These are phyloP conservation scores for Colletotrichum sp. DNA, from an alignment of 2,329 filamentous ascomycete species.

Conservation along the genomic window DNA sequence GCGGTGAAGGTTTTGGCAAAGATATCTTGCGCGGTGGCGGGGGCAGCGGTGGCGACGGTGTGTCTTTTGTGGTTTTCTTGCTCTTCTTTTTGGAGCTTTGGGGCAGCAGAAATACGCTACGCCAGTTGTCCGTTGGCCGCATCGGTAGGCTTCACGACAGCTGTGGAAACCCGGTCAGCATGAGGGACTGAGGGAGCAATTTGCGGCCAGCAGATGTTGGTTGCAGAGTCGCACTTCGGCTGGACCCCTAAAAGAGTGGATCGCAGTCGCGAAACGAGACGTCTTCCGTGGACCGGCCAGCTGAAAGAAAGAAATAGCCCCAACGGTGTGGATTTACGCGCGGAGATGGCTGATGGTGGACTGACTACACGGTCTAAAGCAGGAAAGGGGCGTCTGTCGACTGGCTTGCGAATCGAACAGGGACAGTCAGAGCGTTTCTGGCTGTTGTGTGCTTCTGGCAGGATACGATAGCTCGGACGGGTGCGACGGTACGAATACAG, in stretches of 20 bases:
- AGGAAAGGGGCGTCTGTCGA: slow-evolving; percentile 3
- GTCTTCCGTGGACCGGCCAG: neutral
- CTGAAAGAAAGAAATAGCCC: neutral
- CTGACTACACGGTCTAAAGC: slow-evolving; percentile 9
- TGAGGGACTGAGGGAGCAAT: neutral
- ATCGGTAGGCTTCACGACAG: slow-evolving; percentile 1
- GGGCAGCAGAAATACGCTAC: slow-evolving; percentile 16
- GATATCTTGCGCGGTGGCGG: neutral
- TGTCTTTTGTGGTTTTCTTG: slow-evolving; percentile 3
- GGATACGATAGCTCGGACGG: neutral
- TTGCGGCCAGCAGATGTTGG: neutral
- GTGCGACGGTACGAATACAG: neutral
- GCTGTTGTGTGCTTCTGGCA: neutral
- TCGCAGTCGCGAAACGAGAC: neutral
- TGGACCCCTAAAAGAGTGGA: neutral
- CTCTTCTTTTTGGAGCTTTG: slow-evolving; percentile 19
- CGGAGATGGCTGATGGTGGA: neutral
- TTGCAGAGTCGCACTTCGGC: neutral
- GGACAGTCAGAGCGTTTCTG: neutral
- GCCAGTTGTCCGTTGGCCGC: slow-evolving; percentile 16
- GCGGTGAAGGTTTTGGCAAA: neutral
- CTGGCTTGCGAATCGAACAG: neutral
- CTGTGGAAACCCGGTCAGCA: slow-evolving; percentile 4
- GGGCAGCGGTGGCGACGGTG: neutral
- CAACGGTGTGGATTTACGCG: neutral